Evolutionary conservation across 257 asterid genomes (phyloP), one percentile per base, ranked within the genome.

Genomic region (Petunia secreta): DNA sequence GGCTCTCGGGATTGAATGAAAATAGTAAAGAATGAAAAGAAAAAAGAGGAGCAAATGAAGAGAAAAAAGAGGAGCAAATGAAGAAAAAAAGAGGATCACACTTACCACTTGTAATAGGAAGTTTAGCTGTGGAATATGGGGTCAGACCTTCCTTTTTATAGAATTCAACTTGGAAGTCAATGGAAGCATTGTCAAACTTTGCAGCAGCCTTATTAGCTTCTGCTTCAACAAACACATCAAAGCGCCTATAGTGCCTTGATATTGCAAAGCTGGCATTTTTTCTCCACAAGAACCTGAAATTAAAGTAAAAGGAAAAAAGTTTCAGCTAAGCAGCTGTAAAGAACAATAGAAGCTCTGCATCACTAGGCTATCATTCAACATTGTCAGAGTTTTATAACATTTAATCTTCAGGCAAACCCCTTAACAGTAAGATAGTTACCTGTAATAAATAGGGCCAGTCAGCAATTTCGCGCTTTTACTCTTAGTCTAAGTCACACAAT

Each of bases 151-250:
- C 99, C 85, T 81, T 84, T 82, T 89, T 93, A 78, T 95, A 95
- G 83, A 92, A 95, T 14, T 92, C 97, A 59, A 90, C 81, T 91
- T 95, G 98, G 88, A 92, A 93, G 83, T 93, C 96, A 9, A 95
- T 92, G 87, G 99, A 95, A 80, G 95, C 81, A 79, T 95, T 93
- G 40, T 92, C 93, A 44, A 91, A 95, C 86, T 95, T 95, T 64
- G 87, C 96, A 71, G 97, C 97, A 68, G 91, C 97, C 82, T 95
- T 93, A 76, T 95, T 95, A 81, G 99, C 99, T 87, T 92, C 98
- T 59, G 99, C 99, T 89, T 95, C 99, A 57, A 86, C 89, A 87
- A 93, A 92, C 75, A 89, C 97, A 82, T 95, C 98, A 75, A 95
- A 95, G n/a, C 97, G 95, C 81, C 80, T 93, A 65, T 93, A 95